Percentiles rank a stretch among this genome's conserved stretches.
These are phyloP conservation scores for Platanthera guangdongensis DNA, from an alignment of 106 monocot species.

Conservation along the genomic window DNA sequence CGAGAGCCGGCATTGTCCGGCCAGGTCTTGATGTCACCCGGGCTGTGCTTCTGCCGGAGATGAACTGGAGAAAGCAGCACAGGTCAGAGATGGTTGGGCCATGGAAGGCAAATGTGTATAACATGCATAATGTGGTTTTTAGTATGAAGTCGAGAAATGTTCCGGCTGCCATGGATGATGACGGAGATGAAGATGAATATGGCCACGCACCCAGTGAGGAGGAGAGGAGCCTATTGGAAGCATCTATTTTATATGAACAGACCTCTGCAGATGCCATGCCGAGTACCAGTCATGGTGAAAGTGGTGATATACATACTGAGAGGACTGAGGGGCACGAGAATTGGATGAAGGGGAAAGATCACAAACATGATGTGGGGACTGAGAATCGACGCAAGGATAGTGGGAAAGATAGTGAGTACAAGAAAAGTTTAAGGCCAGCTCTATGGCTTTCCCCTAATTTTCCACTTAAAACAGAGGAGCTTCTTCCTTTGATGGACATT, in stretches of 20 bases:
- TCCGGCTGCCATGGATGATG: conserved; percentile 27
- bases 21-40: conserved; percentile 51
- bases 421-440: conserved; percentile 45
- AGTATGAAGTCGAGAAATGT: conserved; percentile 45
- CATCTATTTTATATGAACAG: conserved; percentile 4
- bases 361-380: conserved; percentile 12
- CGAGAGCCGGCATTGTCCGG: conserved; percentile 26
- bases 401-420: conserved; percentile 32
- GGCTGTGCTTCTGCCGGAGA: conserved; percentile 28
- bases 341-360: conserved; percentile 10
- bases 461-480: conserved; percentile 48
- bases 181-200: neutral
- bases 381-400: conserved; percentile 14
- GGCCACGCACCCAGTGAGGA: neutral
- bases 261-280: neutral
- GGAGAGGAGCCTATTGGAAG: conserved; percentile 5
- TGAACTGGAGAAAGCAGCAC: conserved; percentile 34
- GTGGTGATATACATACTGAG: conserved; percentile 10
- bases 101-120: conserved; percentile 55
- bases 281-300: neutral
- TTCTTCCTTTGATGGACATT: conserved; percentile 69
- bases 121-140: conserved; percentile 49
- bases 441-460: conserved; percentile 61
- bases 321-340: conserved; percentile 22
- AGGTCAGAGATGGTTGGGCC: conserved; percentile 30